Evolutionary conservation across 768 basidiomycete species (phyloP).

Genomic region (Calocera cornea): DNA sequence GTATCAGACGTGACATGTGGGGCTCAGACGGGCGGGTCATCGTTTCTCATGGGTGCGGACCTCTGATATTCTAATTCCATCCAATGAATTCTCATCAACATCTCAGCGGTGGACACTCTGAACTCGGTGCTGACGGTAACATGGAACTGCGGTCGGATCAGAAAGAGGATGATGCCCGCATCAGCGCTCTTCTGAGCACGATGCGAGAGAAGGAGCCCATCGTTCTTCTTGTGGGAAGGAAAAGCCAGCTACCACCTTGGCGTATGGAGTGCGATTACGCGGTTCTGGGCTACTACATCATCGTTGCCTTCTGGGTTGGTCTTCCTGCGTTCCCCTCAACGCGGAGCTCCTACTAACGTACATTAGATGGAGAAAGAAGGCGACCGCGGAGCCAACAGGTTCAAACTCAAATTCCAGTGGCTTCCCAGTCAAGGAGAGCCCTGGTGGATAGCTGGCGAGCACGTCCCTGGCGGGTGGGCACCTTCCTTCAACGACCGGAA

Average conservation of each 20-base stretch:
- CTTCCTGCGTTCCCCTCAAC: not conserved
- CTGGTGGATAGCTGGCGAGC: not conserved
- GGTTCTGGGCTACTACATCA: not conserved
- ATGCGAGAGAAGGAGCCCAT: not conserved
- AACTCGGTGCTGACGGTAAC: not conserved
- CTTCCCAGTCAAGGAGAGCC: not conserved
- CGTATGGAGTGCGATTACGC: not conserved
- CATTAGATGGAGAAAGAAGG: not conserved
- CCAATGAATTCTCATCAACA: not conserved
- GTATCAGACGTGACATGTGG: not conserved
- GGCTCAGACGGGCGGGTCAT: not conserved
- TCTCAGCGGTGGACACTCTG: not conserved
- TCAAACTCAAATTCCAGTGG: slow-evolving; percentile 1
- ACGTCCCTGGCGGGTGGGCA: not conserved
- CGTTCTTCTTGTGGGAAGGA: not conserved
- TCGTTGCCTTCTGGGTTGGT: not conserved
- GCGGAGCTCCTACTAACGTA: not conserved
- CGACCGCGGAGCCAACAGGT: not conserved
- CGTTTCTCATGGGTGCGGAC: not conserved
- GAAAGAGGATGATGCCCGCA: not conserved
- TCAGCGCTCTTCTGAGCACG: not conserved
- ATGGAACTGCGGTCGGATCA: not conserved
- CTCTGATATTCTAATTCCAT: not conserved
- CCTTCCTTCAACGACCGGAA: not conserved
- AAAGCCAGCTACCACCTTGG: not conserved